These are phyloP conservation scores for Candida germanica DNA, from an alignment of 805 yeast genomes.

Conservation along the genomic window DNA sequence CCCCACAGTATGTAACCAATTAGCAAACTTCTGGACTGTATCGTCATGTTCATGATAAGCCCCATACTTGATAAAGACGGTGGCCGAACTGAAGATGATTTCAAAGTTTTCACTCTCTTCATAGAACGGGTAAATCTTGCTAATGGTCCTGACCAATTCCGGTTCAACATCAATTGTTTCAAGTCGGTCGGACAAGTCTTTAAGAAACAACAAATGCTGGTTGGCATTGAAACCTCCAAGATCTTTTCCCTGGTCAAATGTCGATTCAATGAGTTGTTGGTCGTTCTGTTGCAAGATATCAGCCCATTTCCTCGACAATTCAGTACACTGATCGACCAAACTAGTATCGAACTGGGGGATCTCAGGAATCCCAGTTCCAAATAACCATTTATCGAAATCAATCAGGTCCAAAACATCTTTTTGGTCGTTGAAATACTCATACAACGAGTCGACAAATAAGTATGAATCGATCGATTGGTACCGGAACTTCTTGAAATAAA, in stretches of 20 bases:
- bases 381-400: conserved; percentile 30
- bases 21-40: conserved; percentile 19
- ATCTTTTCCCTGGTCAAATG: conserved; percentile 22
- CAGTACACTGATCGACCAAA: conserved; percentile 26
- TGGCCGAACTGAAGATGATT: conserved; percentile 21
- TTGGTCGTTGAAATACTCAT: conserved; percentile 23
- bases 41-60: conserved; percentile 12
- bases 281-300: conserved; percentile 5
- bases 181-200: conserved; percentile 18
- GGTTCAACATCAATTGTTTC: conserved; percentile 8
- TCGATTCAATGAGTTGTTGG: conserved; percentile 1
- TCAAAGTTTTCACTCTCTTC: conserved; percentile 22
- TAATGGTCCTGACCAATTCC: conserved; percentile 14
- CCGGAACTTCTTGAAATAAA: conserved; percentile 26
- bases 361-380: conserved; percentile 26
- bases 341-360: conserved; percentile 25
- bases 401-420: conserved; percentile 19
- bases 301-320: conserved; percentile 22
- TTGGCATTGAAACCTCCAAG: conserved; percentile 19
- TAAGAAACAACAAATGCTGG: conserved; percentile 26
- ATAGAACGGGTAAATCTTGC: conserved; percentile 19
- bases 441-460: conserved; percentile 24
- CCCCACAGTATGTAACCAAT: conserved; percentile 34
- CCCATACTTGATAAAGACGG: conserved; percentile 23
- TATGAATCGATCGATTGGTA: conserved; percentile 26